phyloP scores from a whole-genome alignment of 176 grass and related monocot genomes.

The Aegilops bicornis region DNA sequence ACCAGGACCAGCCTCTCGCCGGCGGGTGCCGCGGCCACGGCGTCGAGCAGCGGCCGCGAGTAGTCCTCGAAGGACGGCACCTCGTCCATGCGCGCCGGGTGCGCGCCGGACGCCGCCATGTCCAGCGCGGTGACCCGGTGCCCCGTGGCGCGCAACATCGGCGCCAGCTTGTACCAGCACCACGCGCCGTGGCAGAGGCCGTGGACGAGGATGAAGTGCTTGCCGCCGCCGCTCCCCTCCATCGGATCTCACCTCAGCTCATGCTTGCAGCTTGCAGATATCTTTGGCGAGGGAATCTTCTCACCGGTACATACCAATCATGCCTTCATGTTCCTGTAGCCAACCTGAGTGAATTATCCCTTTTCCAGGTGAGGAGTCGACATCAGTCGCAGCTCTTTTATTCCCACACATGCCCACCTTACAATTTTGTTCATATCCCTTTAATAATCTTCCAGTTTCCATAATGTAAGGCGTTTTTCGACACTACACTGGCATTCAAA shows the following conservation, averaged over 20 bases:
- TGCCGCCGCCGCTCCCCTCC: slow-evolving; percentile 1
- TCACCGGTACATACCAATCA: too few relatives aligned
- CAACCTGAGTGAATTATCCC: too few relatives aligned
- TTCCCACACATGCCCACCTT: too few relatives aligned
- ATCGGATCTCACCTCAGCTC: background rate
- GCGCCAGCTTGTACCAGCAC: slow-evolving; percentile 61
- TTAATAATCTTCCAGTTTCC: too few relatives aligned
- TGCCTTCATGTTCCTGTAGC: too few relatives aligned
- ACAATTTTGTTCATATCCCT: too few relatives aligned
- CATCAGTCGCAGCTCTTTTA: too few relatives aligned
- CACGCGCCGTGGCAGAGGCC: slow-evolving; percentile 50
- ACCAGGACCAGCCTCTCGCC: slow-evolving; percentile 49
- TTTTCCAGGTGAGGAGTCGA: too few relatives aligned
- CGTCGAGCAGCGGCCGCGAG: slow-evolving; percentile 42
- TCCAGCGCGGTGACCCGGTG: slow-evolving; percentile 48
- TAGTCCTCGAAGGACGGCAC: slow-evolving; percentile 56
- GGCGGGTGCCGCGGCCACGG: background rate
- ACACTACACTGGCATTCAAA: too few relatives aligned
- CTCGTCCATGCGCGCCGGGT: slow-evolving; percentile 47
- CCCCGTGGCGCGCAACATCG: slow-evolving; percentile 19
- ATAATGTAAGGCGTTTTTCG: too few relatives aligned
- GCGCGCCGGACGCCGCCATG: slow-evolving; percentile 36
- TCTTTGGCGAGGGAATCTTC: too few relatives aligned
- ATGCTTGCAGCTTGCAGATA: too few relatives aligned
- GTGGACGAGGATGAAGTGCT: slow-evolving; percentile 61